Evolutionary conservation across 306 rosid species (phyloP).

Genomic region (Albizia julibrissin): DNA sequence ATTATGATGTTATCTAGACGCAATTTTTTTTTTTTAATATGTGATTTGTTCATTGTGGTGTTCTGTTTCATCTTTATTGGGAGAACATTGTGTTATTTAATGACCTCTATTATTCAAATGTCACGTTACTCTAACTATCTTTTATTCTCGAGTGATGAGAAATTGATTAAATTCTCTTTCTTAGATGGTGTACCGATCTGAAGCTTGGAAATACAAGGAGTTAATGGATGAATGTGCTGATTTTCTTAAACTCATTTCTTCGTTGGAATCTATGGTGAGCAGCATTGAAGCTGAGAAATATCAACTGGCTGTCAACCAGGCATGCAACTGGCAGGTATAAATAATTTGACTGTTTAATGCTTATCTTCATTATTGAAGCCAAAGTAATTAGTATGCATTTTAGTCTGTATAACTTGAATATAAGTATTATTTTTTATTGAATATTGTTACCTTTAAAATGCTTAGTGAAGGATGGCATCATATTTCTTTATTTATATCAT

Average conservation of each 20-base stretch:
- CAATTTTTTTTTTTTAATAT: not conserved
- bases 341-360: not conserved
- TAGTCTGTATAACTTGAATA: not conserved
- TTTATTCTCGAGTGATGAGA: slow-evolving; percentile 9
- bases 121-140: not conserved
- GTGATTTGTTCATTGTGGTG: not conserved
- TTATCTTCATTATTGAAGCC: slow-evolving; percentile 1
- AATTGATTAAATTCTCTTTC: slow-evolving; percentile 25
- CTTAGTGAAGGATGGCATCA: not conserved
- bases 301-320: slow-evolving; percentile 45
- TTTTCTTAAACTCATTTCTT: slow-evolving; percentile 53
- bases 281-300: slow-evolving; percentile 46
- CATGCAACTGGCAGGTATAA: slow-evolving; percentile 77
- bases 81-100: not conserved
- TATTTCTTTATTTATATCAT: slow-evolving; percentile 4
- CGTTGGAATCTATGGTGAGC: slow-evolving; percentile 46
- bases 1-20: not conserved
- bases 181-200: slow-evolving; percentile 78
- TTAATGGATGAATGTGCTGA: slow-evolving; percentile 68
- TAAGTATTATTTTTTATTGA: not conserved
- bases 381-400: not conserved
- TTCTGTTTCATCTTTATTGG: not conserved
- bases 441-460: slow-evolving; percentile 12
- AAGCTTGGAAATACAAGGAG: slow-evolving; percentile 63
- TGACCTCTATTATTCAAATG: not conserved